Conservation (phyloP, 202 grass and related monocot genomes). For the Brachypodium distachyon region DNA sequence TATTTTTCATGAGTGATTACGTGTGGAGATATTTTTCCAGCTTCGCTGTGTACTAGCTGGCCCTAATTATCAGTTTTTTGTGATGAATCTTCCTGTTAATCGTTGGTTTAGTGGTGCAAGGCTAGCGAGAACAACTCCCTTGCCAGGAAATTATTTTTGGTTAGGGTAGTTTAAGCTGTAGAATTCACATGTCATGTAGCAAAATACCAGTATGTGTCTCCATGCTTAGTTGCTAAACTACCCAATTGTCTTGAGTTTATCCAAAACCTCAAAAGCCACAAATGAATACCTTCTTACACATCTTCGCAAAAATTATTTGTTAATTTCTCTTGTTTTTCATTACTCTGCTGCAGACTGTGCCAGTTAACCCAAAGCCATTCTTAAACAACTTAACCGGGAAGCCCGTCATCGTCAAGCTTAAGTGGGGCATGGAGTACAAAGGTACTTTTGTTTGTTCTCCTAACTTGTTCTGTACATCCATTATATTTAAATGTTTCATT, state of each 20-base stretch:
- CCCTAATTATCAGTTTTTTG: background rate
- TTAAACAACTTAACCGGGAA: conserved; percentile 87
- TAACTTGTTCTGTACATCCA: background rate
- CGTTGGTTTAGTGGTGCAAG: background rate
- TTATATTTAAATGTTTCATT: background rate
- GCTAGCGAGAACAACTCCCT: background rate
- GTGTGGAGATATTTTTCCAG: background rate
- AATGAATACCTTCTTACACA: background rate
- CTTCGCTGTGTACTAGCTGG: background rate
- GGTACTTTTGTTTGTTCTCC: conserved; percentile 30
- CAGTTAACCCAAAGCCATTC: conserved; percentile 95
- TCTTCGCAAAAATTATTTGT: background rate
- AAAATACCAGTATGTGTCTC: background rate
- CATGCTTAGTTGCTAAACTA: background rate
- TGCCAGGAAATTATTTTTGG: background rate
- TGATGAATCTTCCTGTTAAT: background rate
- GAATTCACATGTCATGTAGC: background rate
- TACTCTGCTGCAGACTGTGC: conserved; percentile 50
- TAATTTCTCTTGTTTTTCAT: background rate
- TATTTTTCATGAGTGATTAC: background rate
- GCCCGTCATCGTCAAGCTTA: conserved; percentile 75
- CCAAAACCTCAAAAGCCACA: background rate
- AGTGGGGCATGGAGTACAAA: conserved; percentile 99
- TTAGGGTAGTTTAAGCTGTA: background rate
- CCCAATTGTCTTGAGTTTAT: background rate